A percentile compares a stretch with the other conserved stretches of the same genome.
These are phyloP conservation scores for Rhodotorula paludigena DNA, from an alignment of 768 basidiomycete species.

Conservation along the genomic window DNA sequence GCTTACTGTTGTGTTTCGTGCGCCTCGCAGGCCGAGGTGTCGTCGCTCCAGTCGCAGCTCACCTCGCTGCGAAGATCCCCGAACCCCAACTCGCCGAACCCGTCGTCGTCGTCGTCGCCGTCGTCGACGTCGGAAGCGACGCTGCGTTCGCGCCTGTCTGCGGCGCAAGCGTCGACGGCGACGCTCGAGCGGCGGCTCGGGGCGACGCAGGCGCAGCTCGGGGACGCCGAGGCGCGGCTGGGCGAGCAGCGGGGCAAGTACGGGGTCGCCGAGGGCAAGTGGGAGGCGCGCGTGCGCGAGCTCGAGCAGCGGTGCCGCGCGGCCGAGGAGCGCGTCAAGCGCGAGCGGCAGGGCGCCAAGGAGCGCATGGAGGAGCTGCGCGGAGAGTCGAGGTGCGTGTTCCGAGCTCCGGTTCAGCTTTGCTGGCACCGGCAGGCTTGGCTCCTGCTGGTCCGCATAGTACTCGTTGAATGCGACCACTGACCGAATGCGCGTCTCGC, in stretches of 20 bases:
- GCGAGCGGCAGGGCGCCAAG: slow-evolving; percentile 88
- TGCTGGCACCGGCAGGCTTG: fast-evolving
- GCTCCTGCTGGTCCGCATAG: too few species aligned
- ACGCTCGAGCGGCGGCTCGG: slow-evolving; percentile 85
- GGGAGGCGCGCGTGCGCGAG: slow-evolving; percentile 92
- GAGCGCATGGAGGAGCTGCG: slow-evolving; percentile 72
- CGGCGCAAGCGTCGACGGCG: slow-evolving; percentile 67
- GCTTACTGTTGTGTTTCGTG: neutral
- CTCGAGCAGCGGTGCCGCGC: slow-evolving; percentile 74
- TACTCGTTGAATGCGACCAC: too few species aligned
- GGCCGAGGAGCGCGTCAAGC: slow-evolving; percentile 85
- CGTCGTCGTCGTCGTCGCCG: neutral
- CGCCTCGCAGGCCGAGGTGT: slow-evolving; percentile 60
- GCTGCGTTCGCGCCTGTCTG: slow-evolving; percentile 60
- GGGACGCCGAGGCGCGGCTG: slow-evolving; percentile 77
- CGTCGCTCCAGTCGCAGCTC: slow-evolving; percentile 69
- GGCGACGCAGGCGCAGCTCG: slow-evolving; percentile 75
- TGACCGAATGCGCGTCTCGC: too few species aligned
- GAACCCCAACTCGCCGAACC: slow-evolving; percentile 3
- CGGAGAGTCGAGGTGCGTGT: slow-evolving; percentile 61
- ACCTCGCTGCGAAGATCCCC: slow-evolving; percentile 54
- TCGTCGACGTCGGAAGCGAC: slow-evolving; percentile 16
- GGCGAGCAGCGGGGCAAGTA: slow-evolving; percentile 68
- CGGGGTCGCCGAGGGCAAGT: slow-evolving; percentile 70
- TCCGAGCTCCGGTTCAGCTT: fast-evolving